These are phyloP conservation scores for Fusarium marasasianum DNA, from an alignment of 2,329 filamentous ascomycete genomes.

Conservation along the genomic window DNA sequence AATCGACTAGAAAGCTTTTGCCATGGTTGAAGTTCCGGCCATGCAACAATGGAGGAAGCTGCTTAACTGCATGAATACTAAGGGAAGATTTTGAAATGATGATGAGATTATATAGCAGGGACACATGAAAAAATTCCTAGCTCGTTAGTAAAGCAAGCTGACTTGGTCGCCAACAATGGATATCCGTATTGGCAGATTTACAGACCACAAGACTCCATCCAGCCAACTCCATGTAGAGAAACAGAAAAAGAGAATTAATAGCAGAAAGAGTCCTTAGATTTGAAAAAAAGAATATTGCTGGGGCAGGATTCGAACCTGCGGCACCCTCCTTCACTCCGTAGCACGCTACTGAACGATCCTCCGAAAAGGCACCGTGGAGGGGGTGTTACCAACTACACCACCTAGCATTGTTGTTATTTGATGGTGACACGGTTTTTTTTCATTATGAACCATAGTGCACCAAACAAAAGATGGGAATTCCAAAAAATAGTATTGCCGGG, in stretches of 20 bases:
- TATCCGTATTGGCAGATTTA: neutral
- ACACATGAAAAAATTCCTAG: neutral
- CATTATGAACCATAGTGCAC: neutral
- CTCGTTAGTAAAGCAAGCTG: neutral
- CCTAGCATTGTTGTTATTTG: neutral
- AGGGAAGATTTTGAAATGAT: neutral
- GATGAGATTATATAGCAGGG: neutral
- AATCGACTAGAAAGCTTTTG: neutral
- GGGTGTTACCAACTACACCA: neutral
- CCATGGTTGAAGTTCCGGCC: neutral
- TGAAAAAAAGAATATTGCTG: neutral
- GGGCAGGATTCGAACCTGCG: neutral
- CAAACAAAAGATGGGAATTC: too few relatives aligned
- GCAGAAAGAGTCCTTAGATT: neutral
- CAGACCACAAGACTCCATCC: neutral
- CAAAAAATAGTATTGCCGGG: neutral
- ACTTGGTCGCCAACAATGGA: neutral
- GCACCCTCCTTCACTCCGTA: neutral
- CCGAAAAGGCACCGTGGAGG: neutral
- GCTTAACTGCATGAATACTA: neutral
- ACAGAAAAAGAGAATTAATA: neutral
- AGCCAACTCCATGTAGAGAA: neutral
- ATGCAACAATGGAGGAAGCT: too few relatives aligned
- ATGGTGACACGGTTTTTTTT: accelerated
- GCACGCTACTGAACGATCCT: neutral